Evolutionary conservation across 2,329 filamentous ascomycete species (phyloP), one percentile per base, ranked within the genome.

Genomic region (Endothia cerciana): DNA sequence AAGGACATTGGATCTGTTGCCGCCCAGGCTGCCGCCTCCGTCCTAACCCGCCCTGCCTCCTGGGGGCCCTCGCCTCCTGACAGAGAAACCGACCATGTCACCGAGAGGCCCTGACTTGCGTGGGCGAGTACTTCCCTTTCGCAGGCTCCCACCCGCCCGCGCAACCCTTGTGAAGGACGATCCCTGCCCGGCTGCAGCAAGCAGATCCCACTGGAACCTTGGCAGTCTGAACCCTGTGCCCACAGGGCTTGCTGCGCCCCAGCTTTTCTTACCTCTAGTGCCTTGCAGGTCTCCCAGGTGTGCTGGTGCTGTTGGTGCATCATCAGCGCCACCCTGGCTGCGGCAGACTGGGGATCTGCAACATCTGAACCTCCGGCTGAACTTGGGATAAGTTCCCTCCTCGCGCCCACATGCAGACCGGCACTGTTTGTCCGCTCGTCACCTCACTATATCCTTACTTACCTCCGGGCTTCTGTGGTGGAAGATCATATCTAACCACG

Each of bases 301-400:
- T 51, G 47, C 47, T 51, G 25, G 28, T 55, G 19, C 51, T 11
- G 51, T 6, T 55, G 51, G 28, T 36, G 28, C 51, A 55, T 36
- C 30, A 51, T 51, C 47, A 51, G 47, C 47, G 47, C 47, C 47
- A 51, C 47, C 47, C 47, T 51, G 45, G n/a, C n/a, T 22, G 47
- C 47, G 22, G 47, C 47, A 51, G 47, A 30, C 47, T 22, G 13
- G 25, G 47, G 47, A 51, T 51, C 47, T 51, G 47, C 47, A 51
- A 51, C 47, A 28, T 51, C 22, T 30, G 3, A 28, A 25, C 25
- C 45, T 25, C 47, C 22, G 25, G 47, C 47, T 51, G 13, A 19
- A 7, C 22, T 30, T 51, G 22, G 15, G 11, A 15, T 51, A 51
- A 51, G 25, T 51, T 51, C 47, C 47, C 47, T 28, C 47, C 47